These are phyloP conservation scores for Pythium plurisporium DNA, from an alignment of 352 stramenopile species.

Conservation along the genomic window DNA sequence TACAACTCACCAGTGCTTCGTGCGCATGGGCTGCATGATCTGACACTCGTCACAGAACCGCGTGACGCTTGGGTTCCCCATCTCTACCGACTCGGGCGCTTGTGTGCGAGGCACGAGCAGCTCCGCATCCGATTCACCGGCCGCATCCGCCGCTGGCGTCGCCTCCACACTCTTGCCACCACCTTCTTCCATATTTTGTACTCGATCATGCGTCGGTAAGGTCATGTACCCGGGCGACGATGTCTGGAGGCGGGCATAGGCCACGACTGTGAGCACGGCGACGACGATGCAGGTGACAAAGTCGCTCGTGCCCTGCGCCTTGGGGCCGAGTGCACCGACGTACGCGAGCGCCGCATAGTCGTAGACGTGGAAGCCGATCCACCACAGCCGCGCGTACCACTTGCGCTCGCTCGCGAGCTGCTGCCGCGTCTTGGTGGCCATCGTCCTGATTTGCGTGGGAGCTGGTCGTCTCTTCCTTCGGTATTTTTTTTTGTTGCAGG, in stretches of 20 bases:
- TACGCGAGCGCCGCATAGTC: slow-evolving; percentile 48
- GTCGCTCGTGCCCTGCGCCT: slow-evolving; percentile 31
- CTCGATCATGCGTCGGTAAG: not conserved
- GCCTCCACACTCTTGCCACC: not conserved
- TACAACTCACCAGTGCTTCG: slow-evolving; percentile 62
- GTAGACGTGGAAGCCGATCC: slow-evolving; percentile 57
- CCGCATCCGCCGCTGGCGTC: not conserved
- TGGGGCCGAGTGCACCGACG: slow-evolving; percentile 26
- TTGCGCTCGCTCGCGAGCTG: slow-evolving; percentile 40
- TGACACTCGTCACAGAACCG: slow-evolving; percentile 55
- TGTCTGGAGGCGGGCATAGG: slow-evolving; percentile 54
- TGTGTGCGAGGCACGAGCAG: slow-evolving; percentile 11
- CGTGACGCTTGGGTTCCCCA: not conserved
- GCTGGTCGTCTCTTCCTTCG: slow-evolving; percentile 3
- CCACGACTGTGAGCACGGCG: slow-evolving; percentile 32
- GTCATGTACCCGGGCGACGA: slow-evolving; percentile 59
- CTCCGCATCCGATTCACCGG: slow-evolving; percentile 16
- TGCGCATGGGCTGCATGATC: slow-evolving; percentile 53
- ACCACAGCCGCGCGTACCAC: slow-evolving; percentile 69
- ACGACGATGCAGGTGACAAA: slow-evolving; percentile 38
- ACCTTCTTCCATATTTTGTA: slow-evolving; percentile 21
- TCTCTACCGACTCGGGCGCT: not conserved
- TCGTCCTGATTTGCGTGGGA: not conserved
- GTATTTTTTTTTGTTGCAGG: not conserved
- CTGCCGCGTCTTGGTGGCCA: slow-evolving; percentile 12